Conservation (phyloP, 305 asterid genomes). For the Solanum chacoense region DNA sequence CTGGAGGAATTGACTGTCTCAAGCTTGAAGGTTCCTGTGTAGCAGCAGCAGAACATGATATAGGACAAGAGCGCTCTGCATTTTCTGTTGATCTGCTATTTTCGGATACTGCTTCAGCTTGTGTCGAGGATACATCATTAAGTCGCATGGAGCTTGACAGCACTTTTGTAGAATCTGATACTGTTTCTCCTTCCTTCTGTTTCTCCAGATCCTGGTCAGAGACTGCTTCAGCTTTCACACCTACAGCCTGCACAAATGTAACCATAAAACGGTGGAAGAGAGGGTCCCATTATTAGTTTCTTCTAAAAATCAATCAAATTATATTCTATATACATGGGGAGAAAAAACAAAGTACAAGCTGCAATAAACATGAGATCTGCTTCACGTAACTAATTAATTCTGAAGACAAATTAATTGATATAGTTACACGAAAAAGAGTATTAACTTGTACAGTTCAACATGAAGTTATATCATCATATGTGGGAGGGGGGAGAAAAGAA, state of each 20-base stretch:
- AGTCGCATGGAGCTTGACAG: conserved; percentile 18
- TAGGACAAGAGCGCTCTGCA: conserved; percentile 21
- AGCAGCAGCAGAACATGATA: conserved; percentile 19
- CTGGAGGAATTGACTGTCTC: conserved; percentile 45
- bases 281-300: background rate
- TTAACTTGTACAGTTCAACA: background rate
- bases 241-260: conserved; percentile 49
- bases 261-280: background rate
- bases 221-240: conserved; percentile 38
- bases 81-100: conserved; percentile 28
- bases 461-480: background rate
- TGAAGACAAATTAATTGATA: background rate
- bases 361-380: background rate
- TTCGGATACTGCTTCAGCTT: conserved; percentile 17
- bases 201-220: conserved; percentile 35
- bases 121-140: conserved; percentile 27
- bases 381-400: background rate
- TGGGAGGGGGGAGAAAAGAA: background rate
- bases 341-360: background rate
- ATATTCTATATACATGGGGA: background rate
- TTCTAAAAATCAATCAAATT: background rate
- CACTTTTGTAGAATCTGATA: conserved; percentile 35
- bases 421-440: background rate
- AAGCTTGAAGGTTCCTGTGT: conserved; percentile 30
- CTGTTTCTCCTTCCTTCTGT: conserved; percentile 30